Percentiles rank a stretch among this genome's conserved stretches.
Evolutionary conservation across 176 grass and related monocot genomes (phyloP).

Genomic region (Dendrocalamus sinicus): DNA sequence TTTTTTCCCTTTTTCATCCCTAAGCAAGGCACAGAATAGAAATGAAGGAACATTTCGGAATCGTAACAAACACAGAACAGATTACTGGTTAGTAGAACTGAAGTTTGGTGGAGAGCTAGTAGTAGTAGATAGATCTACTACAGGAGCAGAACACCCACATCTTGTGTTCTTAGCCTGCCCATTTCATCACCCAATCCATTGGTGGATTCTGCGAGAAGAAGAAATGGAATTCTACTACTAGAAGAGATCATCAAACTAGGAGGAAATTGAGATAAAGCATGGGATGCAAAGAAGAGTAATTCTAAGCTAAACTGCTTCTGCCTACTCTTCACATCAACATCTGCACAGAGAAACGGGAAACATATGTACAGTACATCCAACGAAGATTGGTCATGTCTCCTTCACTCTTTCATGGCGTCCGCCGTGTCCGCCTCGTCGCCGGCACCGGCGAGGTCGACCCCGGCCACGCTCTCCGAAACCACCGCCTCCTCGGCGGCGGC

Average conservation of each 20-base stretch:
- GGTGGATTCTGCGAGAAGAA: slow-evolving; percentile 29
- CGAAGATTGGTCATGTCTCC: neutral
- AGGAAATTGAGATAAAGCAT: slow-evolving; percentile 8
- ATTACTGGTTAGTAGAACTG: neutral
- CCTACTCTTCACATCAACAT: slow-evolving; percentile 52
- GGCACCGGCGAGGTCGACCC: neutral
- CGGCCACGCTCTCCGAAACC: slow-evolving; percentile 39
- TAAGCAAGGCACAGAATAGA: neutral
- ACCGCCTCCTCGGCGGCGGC: slow-evolving; percentile 1
- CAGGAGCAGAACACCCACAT: slow-evolving; percentile 12
- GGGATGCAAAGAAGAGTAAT: slow-evolving; percentile 28
- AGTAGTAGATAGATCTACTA: neutral
- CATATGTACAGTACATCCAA: neutral
- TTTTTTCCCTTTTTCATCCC: too few species aligned
- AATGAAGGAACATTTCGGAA: neutral
- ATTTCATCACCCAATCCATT: neutral
- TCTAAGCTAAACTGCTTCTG: slow-evolving; percentile 30
- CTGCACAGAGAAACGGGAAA: slow-evolving; percentile 42
- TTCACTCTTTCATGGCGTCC: slow-evolving; percentile 37
- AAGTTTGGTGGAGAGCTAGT: neutral
- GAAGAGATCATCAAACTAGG: slow-evolving; percentile 23
- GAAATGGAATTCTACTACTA: slow-evolving; percentile 17
- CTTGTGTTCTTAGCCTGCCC: slow-evolving; percentile 35
- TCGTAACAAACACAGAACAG: neutral
- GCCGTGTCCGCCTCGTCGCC: slow-evolving; percentile 3